Base-by-base conservation (phyloP, 2,329 filamentous ascomycete species). In the Penicillium rolfsii region DNA sequence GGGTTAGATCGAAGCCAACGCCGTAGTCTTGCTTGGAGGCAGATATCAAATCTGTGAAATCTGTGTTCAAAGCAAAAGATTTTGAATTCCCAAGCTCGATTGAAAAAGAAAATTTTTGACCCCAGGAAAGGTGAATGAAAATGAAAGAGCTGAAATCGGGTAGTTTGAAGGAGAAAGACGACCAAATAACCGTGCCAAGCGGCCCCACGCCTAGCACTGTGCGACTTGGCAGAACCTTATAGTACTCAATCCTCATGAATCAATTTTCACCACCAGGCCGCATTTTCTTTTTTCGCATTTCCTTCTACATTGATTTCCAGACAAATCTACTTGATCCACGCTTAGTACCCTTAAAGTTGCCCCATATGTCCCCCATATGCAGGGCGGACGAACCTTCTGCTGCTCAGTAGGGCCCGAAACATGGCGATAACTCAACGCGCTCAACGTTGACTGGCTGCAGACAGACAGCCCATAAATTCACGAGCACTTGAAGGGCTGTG, bases 1-100 rank as follows among this genome's bases (percentile, higher is more conserved):
- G 46, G 28, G 46, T 49, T 24, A 49, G 46, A 28, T 50, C 46
- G 24, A 50, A 50, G 16, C 46, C 46, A 35, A 50, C 46, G n/a
- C 28, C 46, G 11, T 19, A 50, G 28, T 50, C 28, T 7, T 6
- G 28, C 16, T 50, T 50, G 46, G 46, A 22, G 12, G 46, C 30
- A 50, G 30, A 50, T 35, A 35, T n/a, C 30, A 50, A n/a, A 50
- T 50, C 28, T 50, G 28, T 19, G 3, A 2, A 7, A 35, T 22
- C 48, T 22, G 22, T 1, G 8, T 14, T 35, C 8, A 35, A 12
- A 33, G 16, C 19, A 9, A 6, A 19, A 49, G 8, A 33, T 2
- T 33, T 11, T 11, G 9, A 11, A 33, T 33, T 11, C 5, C 30
- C 11, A 33, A 33, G 19, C 30, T 6, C 4, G 2, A 8, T 33